Conservation (phyloP, 2,329 filamentous ascomycete genomes). For the Claviceps sp. region DNA sequence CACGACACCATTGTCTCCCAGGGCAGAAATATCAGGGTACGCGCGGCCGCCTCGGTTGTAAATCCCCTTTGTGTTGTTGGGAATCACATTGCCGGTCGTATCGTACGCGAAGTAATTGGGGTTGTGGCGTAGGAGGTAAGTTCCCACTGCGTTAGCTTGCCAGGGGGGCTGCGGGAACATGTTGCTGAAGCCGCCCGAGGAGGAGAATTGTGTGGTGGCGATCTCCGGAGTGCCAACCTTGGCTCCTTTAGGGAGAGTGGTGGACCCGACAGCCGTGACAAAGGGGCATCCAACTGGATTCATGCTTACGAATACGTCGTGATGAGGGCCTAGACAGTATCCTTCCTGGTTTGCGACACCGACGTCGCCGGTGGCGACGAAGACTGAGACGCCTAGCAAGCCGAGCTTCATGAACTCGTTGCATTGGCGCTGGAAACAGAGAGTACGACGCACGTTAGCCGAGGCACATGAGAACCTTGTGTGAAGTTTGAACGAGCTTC, state of each 20-base stretch:
- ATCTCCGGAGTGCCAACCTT: not conserved
- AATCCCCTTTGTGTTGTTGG: no score
- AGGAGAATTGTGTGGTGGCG: not conserved
- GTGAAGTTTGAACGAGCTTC: no score
- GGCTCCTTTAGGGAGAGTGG: not conserved
- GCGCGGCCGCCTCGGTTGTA: not conserved
- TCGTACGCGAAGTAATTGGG: not conserved
- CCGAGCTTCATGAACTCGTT: not conserved
- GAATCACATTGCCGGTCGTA: not conserved
- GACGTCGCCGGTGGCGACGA: not conserved
- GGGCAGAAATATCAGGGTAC: not conserved
- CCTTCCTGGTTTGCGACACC: not conserved
- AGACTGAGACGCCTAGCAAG: not conserved
- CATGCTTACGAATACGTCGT: not conserved
- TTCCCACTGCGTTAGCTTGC: not conserved
- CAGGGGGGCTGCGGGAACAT: not conserved
- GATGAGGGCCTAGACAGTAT: not conserved
- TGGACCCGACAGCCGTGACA: not conserved
- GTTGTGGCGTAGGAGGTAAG: not conserved
- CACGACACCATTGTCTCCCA: not conserved
- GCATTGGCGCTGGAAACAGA: not conserved
- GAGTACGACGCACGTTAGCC: no score
- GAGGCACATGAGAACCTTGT: no score
- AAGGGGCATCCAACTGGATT: not conserved
- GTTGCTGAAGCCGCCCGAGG: not conserved